Percentiles rank a stretch among this genome's conserved stretches.
Conservation (phyloP, 2,329 filamentous ascomycete genomes). For the Fusarium stilboides region DNA sequence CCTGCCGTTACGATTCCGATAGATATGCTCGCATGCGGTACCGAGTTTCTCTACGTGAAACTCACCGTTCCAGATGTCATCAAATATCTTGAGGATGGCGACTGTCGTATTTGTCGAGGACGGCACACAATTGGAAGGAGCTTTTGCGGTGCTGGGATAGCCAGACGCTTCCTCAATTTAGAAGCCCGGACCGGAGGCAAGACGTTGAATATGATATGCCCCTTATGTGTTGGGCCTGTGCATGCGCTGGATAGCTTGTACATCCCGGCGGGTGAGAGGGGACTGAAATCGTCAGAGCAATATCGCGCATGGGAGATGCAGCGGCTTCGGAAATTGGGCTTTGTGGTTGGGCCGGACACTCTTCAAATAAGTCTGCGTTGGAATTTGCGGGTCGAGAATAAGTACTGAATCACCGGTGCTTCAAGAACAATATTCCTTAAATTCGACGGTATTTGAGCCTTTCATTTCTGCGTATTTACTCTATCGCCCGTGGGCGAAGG, state of each 20-base stretch:
- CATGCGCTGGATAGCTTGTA: not conserved
- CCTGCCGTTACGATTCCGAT: not conserved
- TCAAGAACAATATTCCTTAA: no score
- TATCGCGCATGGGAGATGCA: not conserved
- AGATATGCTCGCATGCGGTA: not conserved
- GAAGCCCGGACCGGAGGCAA: no score
- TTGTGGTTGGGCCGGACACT: not conserved
- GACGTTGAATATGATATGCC: not conserved
- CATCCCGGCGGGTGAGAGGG: not conserved
- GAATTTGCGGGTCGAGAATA: no score
- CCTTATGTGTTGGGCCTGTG: slow-evolving; percentile 4
- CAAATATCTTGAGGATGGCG: not conserved
- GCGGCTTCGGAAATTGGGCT: not conserved
- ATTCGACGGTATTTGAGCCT: no score
- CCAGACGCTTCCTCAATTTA: not conserved
- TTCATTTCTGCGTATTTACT: not conserved
- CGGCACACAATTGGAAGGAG: accelerated
- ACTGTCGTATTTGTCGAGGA: not conserved
- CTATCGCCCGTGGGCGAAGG: not conserved
- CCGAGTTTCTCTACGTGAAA: not conserved
- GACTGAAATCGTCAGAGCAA: no score
- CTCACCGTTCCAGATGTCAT: slow-evolving; percentile 17
- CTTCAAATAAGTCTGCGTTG: not conserved
- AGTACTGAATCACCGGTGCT: no score
- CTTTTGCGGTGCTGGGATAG: not conserved